Evolutionary conservation across 129 eudicot genomes (phyloP).

Genomic region (Heracleum sosnowskyi): DNA sequence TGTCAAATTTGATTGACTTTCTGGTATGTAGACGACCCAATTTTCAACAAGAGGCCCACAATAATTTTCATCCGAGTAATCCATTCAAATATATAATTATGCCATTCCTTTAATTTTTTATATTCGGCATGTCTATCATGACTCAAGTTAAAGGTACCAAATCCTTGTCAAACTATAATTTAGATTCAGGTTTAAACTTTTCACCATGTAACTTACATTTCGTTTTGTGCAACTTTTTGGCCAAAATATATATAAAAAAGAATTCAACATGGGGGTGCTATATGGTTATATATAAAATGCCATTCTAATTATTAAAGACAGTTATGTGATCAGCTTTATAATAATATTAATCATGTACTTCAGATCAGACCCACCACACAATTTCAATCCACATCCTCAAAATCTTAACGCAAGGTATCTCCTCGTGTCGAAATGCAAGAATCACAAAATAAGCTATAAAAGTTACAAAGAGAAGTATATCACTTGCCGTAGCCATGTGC

Average conservation of each 20-base stretch:
- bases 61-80: not conserved
- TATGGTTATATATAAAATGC: not conserved
- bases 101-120: not conserved
- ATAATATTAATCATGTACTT: too few relatives aligned
- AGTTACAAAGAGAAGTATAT: constrained; percentile 3
- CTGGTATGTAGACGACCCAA: not conserved
- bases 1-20: not conserved
- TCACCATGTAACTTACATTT: not conserved
- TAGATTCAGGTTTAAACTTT: not conserved
- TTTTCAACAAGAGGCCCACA: not conserved
- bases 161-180: not conserved
- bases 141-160: not conserved
- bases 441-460: not conserved
- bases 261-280: not conserved
- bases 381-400: not conserved
- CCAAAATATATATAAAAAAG: not conserved
- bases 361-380: not conserved
- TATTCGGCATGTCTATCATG: not conserved
- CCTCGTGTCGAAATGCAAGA: not conserved
- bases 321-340: not conserved
- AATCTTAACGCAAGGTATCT: not conserved
- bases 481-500: constrained; percentile 68
- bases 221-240: not conserved
- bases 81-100: not conserved
- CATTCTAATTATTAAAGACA: not conserved